Percentiles rank a stretch among this genome's conserved stretches.
These are phyloP conservation scores for Globisporangium cylindrosporum DNA, from an alignment of 352 stramenopile species.

Conservation along the genomic window DNA sequence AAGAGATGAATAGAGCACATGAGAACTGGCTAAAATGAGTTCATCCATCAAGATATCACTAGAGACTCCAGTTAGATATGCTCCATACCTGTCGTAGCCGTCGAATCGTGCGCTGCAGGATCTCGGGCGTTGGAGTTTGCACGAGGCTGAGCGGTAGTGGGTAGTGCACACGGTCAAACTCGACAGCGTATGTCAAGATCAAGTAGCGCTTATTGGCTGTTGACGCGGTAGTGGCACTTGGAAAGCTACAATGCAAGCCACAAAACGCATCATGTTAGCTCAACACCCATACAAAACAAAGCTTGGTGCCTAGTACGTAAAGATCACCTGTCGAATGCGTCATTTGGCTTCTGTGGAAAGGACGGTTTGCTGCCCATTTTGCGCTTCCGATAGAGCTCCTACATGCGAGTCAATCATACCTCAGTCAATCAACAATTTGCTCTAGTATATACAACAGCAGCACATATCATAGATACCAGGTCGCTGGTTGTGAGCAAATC, in stretches of 20 bases:
- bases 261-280: no score
- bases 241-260: constrained; percentile 5
- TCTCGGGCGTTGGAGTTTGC: constrained; percentile 54
- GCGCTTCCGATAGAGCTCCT: constrained; percentile 75
- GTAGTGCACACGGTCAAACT: constrained; percentile 94
- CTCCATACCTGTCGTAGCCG: constrained; percentile 45
- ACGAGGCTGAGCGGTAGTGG: constrained; percentile 83
- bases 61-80: not conserved
- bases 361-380: constrained; percentile 49
- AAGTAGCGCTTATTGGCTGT: constrained; percentile 81
- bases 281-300: no score
- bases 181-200: constrained; percentile 92
- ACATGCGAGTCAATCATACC: no score
- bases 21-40: not conserved
- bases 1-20: not conserved
- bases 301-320: not conserved
- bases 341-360: constrained; percentile 1
- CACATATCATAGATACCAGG: constrained; percentile 32
- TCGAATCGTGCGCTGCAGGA: constrained; percentile 80
- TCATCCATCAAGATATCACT: not conserved
- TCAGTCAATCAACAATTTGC: not conserved
- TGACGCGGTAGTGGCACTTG: not conserved
- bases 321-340: constrained; percentile 18
- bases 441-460: not conserved
- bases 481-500: constrained; percentile 90